Percentiles rank a stretch among this genome's conserved stretches.
Conservation (phyloP, 768 basidiomycete species). For the Mycena rebaudengoi region DNA sequence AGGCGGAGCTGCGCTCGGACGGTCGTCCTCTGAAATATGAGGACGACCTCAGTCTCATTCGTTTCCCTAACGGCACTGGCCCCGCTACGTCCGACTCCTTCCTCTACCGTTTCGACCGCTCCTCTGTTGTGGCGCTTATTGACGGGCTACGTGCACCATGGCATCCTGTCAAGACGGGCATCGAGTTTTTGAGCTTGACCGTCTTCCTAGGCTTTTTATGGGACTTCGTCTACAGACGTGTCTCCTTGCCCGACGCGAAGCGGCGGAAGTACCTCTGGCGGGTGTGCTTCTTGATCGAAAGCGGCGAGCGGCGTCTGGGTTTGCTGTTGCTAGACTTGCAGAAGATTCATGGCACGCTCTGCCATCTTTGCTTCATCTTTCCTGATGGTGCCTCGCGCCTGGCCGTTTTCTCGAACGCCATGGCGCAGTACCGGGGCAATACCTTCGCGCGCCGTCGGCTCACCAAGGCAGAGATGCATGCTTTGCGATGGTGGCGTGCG, state of each 20-base stretch:
- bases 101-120: conserved; percentile 26
- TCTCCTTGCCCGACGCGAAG: conserved; percentile 38
- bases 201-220: conserved; percentile 41
- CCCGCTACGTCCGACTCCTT: not conserved
- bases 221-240: conserved; percentile 33
- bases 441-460: not conserved
- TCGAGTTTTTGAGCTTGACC: conserved; percentile 24
- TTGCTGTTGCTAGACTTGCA: conserved; percentile 4
- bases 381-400: conserved; percentile 1
- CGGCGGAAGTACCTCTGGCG: conserved; percentile 31
- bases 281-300: not conserved
- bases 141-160: conserved; percentile 31
- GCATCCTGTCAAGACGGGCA: conserved; percentile 31
- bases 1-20: not conserved
- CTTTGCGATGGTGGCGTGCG: conserved; percentile 1
- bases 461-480: not conserved
- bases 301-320: not conserved
- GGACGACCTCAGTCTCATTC: conserved; percentile 18
- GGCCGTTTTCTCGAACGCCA: conserved; percentile 5
- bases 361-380: conserved; percentile 6
- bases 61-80: not conserved
- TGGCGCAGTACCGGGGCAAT: not conserved
- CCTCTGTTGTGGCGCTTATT: conserved; percentile 15
- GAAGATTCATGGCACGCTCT: conserved; percentile 1
- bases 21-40: conserved; percentile 21